Evolutionary conservation across 2,329 filamentous ascomycete genomes (phyloP), one percentile per base, ranked within the genome.

Genomic region (Botrytis aclada): DNA sequence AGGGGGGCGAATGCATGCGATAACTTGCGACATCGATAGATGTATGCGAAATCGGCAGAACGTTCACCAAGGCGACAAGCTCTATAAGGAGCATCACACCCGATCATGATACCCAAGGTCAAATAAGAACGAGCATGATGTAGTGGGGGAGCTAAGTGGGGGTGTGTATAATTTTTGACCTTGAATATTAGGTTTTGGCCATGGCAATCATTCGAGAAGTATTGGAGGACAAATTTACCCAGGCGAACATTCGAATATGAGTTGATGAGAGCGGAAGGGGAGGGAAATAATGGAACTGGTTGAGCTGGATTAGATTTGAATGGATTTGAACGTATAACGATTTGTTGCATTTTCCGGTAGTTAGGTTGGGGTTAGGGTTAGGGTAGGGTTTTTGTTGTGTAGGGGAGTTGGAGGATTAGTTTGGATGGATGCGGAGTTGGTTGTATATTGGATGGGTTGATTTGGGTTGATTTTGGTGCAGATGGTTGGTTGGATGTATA

Each of bases 291-390:
- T 20, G 61, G 37, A 29, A 12, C 9, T 18, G 37, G 25, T 37
- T 8, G 51, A 32, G n/a, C 20, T 29, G 65, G 22, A 51, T 62
- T 61, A 25, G n/a, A 20, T 29, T 51, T 43, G 69, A 45, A 62
- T 63, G 25, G 16, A 34, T 39, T 32, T 71, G 41, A 20, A 61
- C 14, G 32, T n/a, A n/a, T 32, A 41, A 41, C 6, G 34, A 54
- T 67, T 41, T 67, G 25, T 34, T 56, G 65, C 65, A 67, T 67
- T 67, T 56, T 67, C 47, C 29, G 41, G 58, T 25, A 32, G 58
- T 64, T 70, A 20, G 58, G 22, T 14, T 58, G 32, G 25, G 65
- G n/a, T 8, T 64, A 6, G 25, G 65, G n/a, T 8, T 64, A 6
- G 43, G n/a, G 22, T 34, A 4, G 16, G 18, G 29, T 5, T 45